Evolutionary conservation across 495 filamentous ascomycete species (phyloP).

Genomic region (Hyaloscypha variabilis): DNA sequence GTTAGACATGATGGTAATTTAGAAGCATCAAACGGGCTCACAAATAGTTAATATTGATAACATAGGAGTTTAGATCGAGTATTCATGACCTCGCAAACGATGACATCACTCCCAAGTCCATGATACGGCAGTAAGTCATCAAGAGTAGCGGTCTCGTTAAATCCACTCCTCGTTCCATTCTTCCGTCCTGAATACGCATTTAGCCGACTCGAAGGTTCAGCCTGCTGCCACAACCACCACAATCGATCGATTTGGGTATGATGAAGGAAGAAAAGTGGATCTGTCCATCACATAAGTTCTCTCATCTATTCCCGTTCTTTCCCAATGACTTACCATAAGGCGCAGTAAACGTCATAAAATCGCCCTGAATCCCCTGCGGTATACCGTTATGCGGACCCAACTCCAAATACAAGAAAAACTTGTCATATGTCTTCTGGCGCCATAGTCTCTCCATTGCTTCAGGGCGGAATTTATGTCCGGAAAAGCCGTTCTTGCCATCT

Average conservation of each 20-base stretch:
- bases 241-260: slow-evolving; percentile 58
- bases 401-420: slow-evolving; percentile 26
- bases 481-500: neutral
- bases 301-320: neutral
- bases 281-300: slow-evolving; percentile 27
- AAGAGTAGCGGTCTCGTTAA: neutral
- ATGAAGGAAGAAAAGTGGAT: slow-evolving; percentile 61
- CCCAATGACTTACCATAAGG: slow-evolving; percentile 22
- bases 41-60: slow-evolving; percentile 22
- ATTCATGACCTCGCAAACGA: slow-evolving; percentile 24
- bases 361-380: slow-evolving; percentile 25
- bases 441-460: slow-evolving; percentile 11
- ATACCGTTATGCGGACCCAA: slow-evolving; percentile 29
- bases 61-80: slow-evolving; percentile 22
- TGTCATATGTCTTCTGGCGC: slow-evolving; percentile 7
- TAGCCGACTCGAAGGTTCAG: slow-evolving; percentile 35
- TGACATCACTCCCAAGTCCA: slow-evolving; percentile 14
- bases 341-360: slow-evolving; percentile 27
- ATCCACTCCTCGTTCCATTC: too few relatives aligned
- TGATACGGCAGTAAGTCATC: slow-evolving; percentile 16
- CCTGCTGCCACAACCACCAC: slow-evolving; percentile 62
- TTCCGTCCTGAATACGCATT: slow-evolving; percentile 6
- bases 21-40: too few relatives aligned
- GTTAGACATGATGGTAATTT: too few relatives aligned
- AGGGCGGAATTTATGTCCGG: neutral